Evolutionary conservation across 305 asterid genomes (phyloP), one percentile per base, ranked within the genome.

Genomic region (Petunia hybrid): DNA sequence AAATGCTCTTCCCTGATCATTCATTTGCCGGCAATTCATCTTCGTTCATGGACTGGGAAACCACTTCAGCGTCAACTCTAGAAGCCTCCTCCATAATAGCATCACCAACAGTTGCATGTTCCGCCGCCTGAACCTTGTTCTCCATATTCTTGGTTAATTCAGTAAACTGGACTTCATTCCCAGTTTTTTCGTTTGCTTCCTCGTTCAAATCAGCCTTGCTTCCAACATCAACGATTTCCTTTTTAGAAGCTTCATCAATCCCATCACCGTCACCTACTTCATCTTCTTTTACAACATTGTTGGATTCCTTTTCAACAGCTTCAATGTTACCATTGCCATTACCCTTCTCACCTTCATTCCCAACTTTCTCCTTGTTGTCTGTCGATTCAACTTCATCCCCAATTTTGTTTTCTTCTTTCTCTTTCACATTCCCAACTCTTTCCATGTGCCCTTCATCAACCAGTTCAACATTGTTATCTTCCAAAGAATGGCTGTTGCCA

Each of bases 401-500:
- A 45, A 36, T 80, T 38, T 56, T 76, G 2, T 69, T 70, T 46
- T 74, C 84, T 22, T 65, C 81, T 56, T 83, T 84, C 77, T n/a
- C 83, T 79, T 80, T 84, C 43, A 81, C 68, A 73, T 41, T 81
- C 74, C 77, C 83, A 66, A 82, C 86, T 16, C 77, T 88, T 46
- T 76, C 87, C 38, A 65, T 76, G 43, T 84, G 83, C 77, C 60
- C 38, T 61, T 81, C 89, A 75, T 82, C 93, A 31, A 81, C 71
- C 79, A 85, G 77, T 38, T 88, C 90, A 80, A 84, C 91, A 69
- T 86, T 85, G 81, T 89, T 91, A 56, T 86, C 91, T 84, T 87
- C 97, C 66, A 82, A 60, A 1, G 91, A 89, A 82, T 87, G 91
- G 13, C 88, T 84, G 38, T 88, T 97, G 8, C 85, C 92, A 39